Percentiles rank a stretch among this genome's conserved stretches.
Evolutionary conservation across 2,329 filamentous ascomycete species (phyloP).

Genomic region (Fusarium torreyae): DNA sequence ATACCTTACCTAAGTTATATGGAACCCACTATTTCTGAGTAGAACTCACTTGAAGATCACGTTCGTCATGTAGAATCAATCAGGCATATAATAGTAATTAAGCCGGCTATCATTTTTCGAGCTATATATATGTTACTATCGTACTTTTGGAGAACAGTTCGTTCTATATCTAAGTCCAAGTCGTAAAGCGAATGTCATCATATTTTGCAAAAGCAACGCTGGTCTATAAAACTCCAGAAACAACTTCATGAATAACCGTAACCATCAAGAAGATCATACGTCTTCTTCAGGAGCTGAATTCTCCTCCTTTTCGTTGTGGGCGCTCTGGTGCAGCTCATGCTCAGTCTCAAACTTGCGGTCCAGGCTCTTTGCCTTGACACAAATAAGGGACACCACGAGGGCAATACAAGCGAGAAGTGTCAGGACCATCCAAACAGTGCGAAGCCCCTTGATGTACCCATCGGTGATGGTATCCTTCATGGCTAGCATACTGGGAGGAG

Average conservation of each 20-base stretch:
- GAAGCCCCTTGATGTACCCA: constrained; percentile 54
- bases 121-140: too few relatives aligned
- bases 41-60: too few relatives aligned
- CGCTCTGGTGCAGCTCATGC: constrained; percentile 25
- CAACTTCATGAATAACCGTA: background rate
- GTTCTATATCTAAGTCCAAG: background rate
- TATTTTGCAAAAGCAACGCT: background rate
- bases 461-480: constrained; percentile 49
- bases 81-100: too few relatives aligned
- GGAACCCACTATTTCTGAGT: too few relatives aligned
- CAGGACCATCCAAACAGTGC: constrained; percentile 54
- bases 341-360: constrained; percentile 46
- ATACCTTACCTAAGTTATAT: too few relatives aligned
- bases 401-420: constrained; percentile 50
- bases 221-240: background rate
- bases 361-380: constrained; percentile 41
- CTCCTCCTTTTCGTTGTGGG: constrained; percentile 3
- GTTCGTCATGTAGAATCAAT: too few relatives aligned
- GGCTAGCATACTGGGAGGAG: constrained; percentile 55
- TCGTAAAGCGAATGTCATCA: background rate
- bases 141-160: too few relatives aligned
- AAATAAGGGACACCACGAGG: constrained; percentile 34
- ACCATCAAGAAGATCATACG: constrained; percentile 20
- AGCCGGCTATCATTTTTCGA: too few relatives aligned
- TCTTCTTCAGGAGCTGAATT: constrained; percentile 7